Percentiles rank a stretch among this genome's conserved stretches.
Conservation (phyloP, 345 rosid genomes). For the Geranium brycei region DNA sequence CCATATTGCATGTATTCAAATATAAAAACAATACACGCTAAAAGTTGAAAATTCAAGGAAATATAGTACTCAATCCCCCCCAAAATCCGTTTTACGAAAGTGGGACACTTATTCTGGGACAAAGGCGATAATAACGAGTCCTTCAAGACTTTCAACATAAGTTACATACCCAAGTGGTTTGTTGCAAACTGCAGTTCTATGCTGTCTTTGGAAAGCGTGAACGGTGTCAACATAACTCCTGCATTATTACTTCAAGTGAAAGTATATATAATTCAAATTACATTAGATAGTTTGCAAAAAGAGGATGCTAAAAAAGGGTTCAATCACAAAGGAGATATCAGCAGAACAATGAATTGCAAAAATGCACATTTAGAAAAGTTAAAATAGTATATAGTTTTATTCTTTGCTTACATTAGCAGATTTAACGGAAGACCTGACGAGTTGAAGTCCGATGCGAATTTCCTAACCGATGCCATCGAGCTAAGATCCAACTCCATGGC, state of each 20-base stretch:
- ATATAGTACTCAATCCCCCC: too few relatives aligned
- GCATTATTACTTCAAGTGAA: conserved; percentile 36
- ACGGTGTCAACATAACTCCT: conserved; percentile 29
- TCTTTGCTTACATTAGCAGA: conserved; percentile 37
- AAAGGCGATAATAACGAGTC: neutral
- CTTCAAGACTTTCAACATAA: neutral
- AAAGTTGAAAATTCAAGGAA: too few relatives aligned
- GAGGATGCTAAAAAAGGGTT: too few relatives aligned
- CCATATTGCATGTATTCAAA: too few relatives aligned
- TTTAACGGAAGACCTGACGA: conserved; percentile 48
- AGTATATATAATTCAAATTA: neutral
- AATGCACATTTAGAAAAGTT: neutral
- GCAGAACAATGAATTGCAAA: neutral
- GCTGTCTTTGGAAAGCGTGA: conserved; percentile 36
- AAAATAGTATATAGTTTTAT: neutral
- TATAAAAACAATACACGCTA: too few relatives aligned
- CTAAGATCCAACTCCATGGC: conserved; percentile 71
- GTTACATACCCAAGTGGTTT: conserved; percentile 33
- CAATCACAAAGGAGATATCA: neutral
- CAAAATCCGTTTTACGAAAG: too few relatives aligned
- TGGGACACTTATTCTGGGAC: too few relatives aligned
- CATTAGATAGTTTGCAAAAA: neutral
- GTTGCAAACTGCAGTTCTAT: conserved; percentile 44
- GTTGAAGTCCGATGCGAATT: conserved; percentile 42
- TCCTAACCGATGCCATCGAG: conserved; percentile 51